phyloP scores from a whole-genome alignment of 2,329 filamentous ascomycete genomes.

The Aspergillus floridensis region DNA sequence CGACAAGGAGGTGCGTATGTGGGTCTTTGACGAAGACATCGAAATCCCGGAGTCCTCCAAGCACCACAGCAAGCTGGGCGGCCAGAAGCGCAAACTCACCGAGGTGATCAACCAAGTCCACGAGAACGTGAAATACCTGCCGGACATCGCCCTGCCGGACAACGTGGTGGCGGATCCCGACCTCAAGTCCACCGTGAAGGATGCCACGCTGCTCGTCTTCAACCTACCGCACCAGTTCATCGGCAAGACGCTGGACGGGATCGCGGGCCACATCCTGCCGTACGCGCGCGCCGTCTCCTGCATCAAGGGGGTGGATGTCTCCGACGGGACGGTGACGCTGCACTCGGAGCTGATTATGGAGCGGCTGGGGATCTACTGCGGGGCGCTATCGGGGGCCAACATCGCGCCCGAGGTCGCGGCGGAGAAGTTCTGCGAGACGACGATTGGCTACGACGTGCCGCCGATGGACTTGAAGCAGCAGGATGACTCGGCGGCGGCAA shows the following conservation, averaged over 20 bases:
- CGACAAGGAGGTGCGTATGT: constrained; percentile 57
- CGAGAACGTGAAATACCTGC: constrained; percentile 95
- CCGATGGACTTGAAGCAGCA: constrained; percentile 72
- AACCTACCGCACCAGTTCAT: constrained; percentile 77
- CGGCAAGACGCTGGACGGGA: constrained; percentile 56
- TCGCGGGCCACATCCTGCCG: constrained; percentile 78
- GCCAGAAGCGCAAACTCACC: constrained; percentile 77
- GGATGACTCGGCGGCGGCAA: constrained; percentile 45
- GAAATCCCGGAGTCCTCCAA: constrained; percentile 73
- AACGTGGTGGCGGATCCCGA: constrained; percentile 52
- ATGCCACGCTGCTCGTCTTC: constrained; percentile 85
- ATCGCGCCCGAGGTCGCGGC: constrained; percentile 86
- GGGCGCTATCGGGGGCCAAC: constrained; percentile 87
- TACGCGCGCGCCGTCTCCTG: constrained; percentile 88
- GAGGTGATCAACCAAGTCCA: constrained; percentile 81
- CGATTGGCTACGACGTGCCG: constrained; percentile 87
- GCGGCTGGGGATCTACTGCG: constrained; percentile 86
- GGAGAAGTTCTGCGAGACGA: constrained; percentile 93
- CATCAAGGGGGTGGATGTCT: constrained; percentile 91
- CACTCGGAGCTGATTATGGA: constrained; percentile 89
- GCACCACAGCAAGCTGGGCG: constrained; percentile 63
- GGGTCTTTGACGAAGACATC: constrained; percentile 64
- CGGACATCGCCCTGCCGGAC: constrained; percentile 71
- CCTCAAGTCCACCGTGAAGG: constrained; percentile 65
- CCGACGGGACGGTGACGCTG: constrained; percentile 74